These are phyloP conservation scores for Pestalotiopsis fici DNA, from an alignment of 2,329 filamentous ascomycete species.

Conservation along the genomic window DNA sequence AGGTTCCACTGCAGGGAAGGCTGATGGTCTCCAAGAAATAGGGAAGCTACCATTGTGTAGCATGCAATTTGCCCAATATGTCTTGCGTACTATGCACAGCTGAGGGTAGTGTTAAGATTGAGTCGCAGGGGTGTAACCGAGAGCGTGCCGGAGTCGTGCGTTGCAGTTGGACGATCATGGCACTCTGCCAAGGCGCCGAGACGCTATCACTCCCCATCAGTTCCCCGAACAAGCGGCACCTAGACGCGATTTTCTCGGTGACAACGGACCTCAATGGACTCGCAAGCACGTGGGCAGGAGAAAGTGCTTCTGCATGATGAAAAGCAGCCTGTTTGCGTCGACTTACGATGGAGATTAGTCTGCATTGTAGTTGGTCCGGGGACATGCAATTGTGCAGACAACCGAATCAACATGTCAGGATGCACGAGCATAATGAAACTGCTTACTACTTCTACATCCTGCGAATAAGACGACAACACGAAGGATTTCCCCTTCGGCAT, in stretches of 20 bases:
- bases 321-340: not conserved
- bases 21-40: too few relatives aligned
- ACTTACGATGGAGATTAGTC: not conserved
- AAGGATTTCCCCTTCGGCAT: too few relatives aligned
- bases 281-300: not conserved
- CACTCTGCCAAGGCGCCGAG: not conserved
- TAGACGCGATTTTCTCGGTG: not conserved
- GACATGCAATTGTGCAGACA: not conserved
- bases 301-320: not conserved
- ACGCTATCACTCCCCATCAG: not conserved
- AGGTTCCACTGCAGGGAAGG: too few relatives aligned
- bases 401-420: not conserved
- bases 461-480: too few relatives aligned
- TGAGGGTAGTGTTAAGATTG: not conserved
- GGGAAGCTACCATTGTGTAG: not conserved
- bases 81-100: not conserved
- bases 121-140: not conserved
- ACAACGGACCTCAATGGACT: not conserved
- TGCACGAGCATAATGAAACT: too few relatives aligned
- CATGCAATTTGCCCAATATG: not conserved
- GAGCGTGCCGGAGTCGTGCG: not conserved
- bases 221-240: not conserved
- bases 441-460: not conserved
- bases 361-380: not conserved
- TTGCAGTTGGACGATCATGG: not conserved